Conservation (phyloP, 257 asterid species). For the Solanum piurae region DNA sequence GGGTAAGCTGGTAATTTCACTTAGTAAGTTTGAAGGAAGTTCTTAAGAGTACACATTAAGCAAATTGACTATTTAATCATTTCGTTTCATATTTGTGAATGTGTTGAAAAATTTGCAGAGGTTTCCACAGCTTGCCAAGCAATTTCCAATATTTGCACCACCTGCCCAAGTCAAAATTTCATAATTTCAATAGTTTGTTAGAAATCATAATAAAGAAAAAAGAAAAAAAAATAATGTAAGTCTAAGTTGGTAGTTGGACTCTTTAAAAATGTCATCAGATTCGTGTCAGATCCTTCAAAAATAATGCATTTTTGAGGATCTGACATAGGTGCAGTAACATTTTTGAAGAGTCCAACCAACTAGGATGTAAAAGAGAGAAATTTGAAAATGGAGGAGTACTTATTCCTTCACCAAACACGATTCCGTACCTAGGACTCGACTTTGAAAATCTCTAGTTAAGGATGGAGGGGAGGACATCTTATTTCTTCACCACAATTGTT, state of each 20-base stretch:
- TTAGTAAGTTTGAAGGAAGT: not conserved
- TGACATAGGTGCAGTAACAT: no score
- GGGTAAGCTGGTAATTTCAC: not conserved
- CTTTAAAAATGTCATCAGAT: not conserved
- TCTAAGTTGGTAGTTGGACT: not conserved
- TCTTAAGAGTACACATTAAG: not conserved
- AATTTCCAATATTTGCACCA: conserved; percentile 24
- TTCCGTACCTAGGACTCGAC: not conserved
- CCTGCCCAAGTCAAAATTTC: conserved; percentile 8
- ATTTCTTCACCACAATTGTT: not conserved
- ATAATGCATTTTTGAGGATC: no score
- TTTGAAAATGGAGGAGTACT: not conserved
- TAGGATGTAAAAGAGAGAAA: not conserved
- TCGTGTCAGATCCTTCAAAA: no score
- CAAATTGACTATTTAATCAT: not conserved
- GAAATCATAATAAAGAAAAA: not conserved
- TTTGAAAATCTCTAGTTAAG: not conserved
- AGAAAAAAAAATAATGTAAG: no score
- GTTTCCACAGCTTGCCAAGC: conserved; percentile 23
- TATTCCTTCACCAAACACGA: not conserved
- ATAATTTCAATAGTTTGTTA: not conserved
- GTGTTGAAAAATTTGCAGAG: not conserved
- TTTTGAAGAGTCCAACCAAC: no score
- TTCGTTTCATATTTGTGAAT: not conserved
- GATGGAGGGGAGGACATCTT: not conserved